Evolutionary conservation across 2,329 filamentous ascomycete genomes (phyloP).

Genomic region (Fusarium brachygibbosum): DNA sequence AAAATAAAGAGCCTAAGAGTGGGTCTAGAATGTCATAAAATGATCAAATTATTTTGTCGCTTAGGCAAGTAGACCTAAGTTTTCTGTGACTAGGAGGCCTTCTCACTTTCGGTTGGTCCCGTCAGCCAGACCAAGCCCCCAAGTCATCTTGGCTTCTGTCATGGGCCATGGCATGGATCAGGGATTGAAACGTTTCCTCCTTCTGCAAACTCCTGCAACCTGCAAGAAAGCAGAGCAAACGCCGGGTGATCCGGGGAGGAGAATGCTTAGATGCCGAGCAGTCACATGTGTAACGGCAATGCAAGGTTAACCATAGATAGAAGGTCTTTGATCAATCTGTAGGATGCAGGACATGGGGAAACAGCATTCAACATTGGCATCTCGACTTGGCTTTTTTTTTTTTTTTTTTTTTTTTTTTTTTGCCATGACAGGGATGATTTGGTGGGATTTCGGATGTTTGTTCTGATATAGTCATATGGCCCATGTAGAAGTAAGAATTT

Average conservation of each 20-base stretch:
- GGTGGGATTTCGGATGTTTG: background rate
- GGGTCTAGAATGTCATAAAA: too few relatives aligned
- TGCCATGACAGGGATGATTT: slow-evolving; percentile 7
- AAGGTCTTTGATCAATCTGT: slow-evolving; percentile 11
- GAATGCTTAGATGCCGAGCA: slow-evolving; percentile 13
- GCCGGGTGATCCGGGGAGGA: slow-evolving; percentile 17
- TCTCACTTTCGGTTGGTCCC: slow-evolving; percentile 15
- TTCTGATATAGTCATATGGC: background rate
- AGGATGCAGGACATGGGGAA: slow-evolving; percentile 2
- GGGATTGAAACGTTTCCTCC: slow-evolving; percentile 8
- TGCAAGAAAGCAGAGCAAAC: background rate
- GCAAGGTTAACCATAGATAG: slow-evolving; percentile 26
- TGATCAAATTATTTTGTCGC: too few relatives aligned
- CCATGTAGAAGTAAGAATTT: background rate
- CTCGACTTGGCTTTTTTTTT: slow-evolving; percentile 31
- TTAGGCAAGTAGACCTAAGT: too few relatives aligned
- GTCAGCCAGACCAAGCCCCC: slow-evolving; percentile 2
- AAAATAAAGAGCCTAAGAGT: too few relatives aligned
- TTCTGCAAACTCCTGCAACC: slow-evolving; percentile 3
- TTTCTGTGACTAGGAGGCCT: too few relatives aligned
- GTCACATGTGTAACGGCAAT: slow-evolving; percentile 23
- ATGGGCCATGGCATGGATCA: slow-evolving; percentile 1
- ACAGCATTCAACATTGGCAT: background rate
- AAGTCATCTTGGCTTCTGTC: slow-evolving; percentile 7
- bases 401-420: slow-evolving; percentile 1